phyloP scores from a whole-genome alignment of 2,329 filamentous ascomycete genomes.

The Chrysoporthe puriensis region DNA sequence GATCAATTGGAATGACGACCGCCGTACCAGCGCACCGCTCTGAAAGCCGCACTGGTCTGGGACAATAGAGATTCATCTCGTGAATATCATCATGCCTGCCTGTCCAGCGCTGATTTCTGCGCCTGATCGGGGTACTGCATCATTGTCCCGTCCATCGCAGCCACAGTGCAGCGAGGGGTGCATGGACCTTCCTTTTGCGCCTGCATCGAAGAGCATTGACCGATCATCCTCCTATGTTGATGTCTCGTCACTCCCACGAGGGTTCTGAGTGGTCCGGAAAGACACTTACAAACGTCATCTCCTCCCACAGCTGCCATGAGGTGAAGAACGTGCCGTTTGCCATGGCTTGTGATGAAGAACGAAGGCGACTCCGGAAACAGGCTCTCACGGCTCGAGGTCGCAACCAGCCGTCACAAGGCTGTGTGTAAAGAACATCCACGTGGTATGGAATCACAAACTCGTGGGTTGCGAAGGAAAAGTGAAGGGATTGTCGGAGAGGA shows the following conservation, averaged over 20 bases:
- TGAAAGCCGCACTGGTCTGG: too few relatives aligned
- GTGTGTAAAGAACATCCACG: conserved; percentile 1
- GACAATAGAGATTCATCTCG: too few relatives aligned
- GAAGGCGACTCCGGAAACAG: not conserved
- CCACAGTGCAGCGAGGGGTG: not conserved
- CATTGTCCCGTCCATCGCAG: too few relatives aligned
- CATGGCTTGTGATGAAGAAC: conserved; percentile 35
- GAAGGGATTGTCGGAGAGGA: not conserved
- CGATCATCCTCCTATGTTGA: not conserved
- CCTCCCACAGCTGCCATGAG: conserved; percentile 81
- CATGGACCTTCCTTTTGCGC: not conserved
- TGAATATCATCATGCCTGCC: too few relatives aligned
- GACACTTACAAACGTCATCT: conserved; percentile 81
- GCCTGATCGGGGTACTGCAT: too few relatives aligned
- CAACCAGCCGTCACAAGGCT: not conserved
- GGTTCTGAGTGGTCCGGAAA: not conserved
- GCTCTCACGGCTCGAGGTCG: not conserved
- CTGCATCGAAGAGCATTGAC: not conserved
- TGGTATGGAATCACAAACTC: conserved; percentile 6
- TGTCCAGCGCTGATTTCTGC: too few relatives aligned
- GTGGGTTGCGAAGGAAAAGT: not conserved
- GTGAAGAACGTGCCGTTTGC: conserved; percentile 60
- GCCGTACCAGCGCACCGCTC: too few relatives aligned
- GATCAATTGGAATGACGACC: too few relatives aligned
- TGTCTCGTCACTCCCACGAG: conserved; percentile 12